These are phyloP conservation scores for Carpinus fangiana DNA, from an alignment of 306 rosid species.

Conservation along the genomic window DNA sequence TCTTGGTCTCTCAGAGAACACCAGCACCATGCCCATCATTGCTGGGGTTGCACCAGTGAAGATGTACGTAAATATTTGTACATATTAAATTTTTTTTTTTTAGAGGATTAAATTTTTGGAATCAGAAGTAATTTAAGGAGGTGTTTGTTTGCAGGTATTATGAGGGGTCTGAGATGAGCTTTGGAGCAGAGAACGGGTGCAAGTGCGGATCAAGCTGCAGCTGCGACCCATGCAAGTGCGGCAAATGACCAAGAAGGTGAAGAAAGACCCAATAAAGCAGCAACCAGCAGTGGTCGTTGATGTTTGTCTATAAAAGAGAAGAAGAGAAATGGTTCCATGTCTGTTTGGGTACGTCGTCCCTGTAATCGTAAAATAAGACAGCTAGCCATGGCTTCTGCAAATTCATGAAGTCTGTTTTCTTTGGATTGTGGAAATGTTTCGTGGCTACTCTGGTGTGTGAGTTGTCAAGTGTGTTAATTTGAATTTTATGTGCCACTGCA, in stretches of 20 bases:
- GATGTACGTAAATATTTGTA: constrained; percentile 18
- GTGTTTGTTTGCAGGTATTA: not conserved
- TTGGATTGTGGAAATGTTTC: not conserved
- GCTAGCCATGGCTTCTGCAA: constrained; percentile 2
- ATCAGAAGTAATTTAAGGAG: too few relatives aligned
- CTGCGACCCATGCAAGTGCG: constrained; percentile 32
- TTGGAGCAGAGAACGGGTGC: constrained; percentile 33
- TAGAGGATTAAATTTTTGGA: too few relatives aligned
- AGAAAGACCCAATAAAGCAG: not conserved
- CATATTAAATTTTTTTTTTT: too few relatives aligned
- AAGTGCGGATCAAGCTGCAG: constrained; percentile 33
- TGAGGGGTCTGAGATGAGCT: constrained; percentile 42
- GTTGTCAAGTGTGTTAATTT: not conserved
- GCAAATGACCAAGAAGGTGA: constrained; percentile 22
- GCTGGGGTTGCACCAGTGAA: constrained; percentile 37
- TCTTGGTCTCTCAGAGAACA: constrained; percentile 28
- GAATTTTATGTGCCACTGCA: not conserved
- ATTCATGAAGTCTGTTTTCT: not conserved
- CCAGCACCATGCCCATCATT: constrained; percentile 22
- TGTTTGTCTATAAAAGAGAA: not conserved
- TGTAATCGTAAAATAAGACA: not conserved
- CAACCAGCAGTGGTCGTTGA: not conserved
- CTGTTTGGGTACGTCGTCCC: not conserved
- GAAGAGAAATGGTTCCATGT: not conserved
- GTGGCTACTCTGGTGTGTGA: not conserved